Conservation (phyloP, 164 flowering plant species). For the Annona squamosa region DNA sequence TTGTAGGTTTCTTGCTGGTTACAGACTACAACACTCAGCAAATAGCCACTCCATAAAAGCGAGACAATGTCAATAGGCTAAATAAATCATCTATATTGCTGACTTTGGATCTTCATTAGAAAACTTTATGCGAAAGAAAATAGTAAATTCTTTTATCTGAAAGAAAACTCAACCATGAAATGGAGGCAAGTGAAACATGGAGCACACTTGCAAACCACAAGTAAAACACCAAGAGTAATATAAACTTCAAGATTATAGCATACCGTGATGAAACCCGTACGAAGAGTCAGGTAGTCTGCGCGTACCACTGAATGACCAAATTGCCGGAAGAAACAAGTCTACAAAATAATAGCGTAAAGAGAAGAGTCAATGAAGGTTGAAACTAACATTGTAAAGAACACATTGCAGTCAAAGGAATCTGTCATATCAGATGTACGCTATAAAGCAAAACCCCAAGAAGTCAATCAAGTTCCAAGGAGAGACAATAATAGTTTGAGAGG, state of each 20-base stretch:
- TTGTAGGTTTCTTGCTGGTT: too few relatives aligned
- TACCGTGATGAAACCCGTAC: slow-evolving; percentile 88
- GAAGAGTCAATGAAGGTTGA: neutral
- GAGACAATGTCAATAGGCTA: too few relatives aligned
- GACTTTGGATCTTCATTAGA: too few relatives aligned
- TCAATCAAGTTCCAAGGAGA: neutral
- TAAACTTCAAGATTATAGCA: slow-evolving; percentile 6
- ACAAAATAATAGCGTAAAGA: slow-evolving; percentile 9
- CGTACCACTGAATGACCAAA: slow-evolving; percentile 88
- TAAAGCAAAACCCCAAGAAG: neutral
- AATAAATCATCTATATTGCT: too few relatives aligned
- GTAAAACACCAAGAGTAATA: neutral
- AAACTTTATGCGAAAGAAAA: neutral
- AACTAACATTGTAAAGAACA: neutral
- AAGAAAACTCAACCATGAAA: slow-evolving; percentile 1
- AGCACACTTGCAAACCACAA: neutral
- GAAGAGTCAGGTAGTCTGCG: slow-evolving; percentile 82
- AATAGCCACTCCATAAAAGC: too few relatives aligned
- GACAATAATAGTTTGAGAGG: too few relatives aligned
- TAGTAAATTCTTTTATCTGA: neutral
- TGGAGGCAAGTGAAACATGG: neutral
- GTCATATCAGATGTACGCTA: neutral
- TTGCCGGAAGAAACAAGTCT: slow-evolving; percentile 96
- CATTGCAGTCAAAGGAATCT: neutral
- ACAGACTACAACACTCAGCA: too few relatives aligned